These are phyloP conservation scores for Rhizophora mangle DNA, from an alignment of 345 rosid genomes.

Conservation along the genomic window DNA sequence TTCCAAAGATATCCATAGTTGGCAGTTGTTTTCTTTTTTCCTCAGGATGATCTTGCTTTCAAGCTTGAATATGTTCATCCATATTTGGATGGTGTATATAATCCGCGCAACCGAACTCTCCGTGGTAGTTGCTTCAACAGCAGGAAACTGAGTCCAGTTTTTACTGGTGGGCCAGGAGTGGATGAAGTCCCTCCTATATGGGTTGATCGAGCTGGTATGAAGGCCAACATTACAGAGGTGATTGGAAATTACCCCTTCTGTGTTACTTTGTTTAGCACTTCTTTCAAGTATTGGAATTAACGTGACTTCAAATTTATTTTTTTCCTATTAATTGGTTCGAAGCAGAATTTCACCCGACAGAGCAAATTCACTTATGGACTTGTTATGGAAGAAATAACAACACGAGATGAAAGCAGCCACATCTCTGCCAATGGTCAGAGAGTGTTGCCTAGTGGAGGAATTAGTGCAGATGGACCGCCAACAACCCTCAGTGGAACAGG, in stretches of 20 bases:
- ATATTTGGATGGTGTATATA: slow-evolving; percentile 78
- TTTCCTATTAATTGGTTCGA: slow-evolving; percentile 9
- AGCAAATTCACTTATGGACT: slow-evolving; percentile 97
- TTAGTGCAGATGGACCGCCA: slow-evolving; percentile 99
- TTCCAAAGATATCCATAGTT: background rate
- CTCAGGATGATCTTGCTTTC: slow-evolving; percentile 96
- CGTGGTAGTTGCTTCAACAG: slow-evolving; percentile 91
- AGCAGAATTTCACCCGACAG: slow-evolving; percentile 95
- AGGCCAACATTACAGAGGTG: slow-evolving; percentile 96
- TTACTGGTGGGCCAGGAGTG: slow-evolving; percentile 95
- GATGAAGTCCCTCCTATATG: slow-evolving; percentile 99
- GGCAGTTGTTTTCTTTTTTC: background rate
- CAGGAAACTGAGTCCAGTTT: slow-evolving; percentile 94
- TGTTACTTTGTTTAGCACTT: background rate
- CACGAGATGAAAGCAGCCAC: slow-evolving; percentile 94
- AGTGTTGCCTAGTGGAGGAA: slow-evolving; percentile 93
- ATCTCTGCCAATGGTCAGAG: slow-evolving; percentile 86
- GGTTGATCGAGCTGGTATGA: slow-evolving; percentile 97
- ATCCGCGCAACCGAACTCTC: slow-evolving; percentile 80
- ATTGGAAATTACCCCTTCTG: slow-evolving; percentile 16
- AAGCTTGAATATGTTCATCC: slow-evolving; percentile 98
- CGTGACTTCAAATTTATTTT: slow-evolving; percentile 4
- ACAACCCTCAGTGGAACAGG: slow-evolving; percentile 99
- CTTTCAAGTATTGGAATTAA: background rate
- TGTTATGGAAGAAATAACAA: slow-evolving; percentile 98